Evolutionary conservation across 1,284 basidiomycete genomes (phyloP), one percentile per base, ranked within the genome.

Genomic region (Heterobasidion occidentale): DNA sequence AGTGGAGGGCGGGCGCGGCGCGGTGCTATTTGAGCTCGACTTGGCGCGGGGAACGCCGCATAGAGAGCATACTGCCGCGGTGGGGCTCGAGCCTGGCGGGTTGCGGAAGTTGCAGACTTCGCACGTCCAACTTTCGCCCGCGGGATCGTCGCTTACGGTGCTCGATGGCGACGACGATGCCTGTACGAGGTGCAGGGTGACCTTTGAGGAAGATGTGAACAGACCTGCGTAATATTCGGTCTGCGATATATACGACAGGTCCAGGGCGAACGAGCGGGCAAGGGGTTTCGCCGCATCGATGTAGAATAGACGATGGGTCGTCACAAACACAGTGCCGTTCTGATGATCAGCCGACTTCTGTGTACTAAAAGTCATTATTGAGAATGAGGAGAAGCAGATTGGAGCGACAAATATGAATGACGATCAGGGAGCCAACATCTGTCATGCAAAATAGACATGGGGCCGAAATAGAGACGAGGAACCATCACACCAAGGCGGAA

Each of bases 151-250:
- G 49, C 59, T 56, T 49, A 58, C 58, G 45, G 54, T 48, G 34
- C 19, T 27, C 38, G 36, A 35, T 51, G 58, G 50, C 42, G 34
- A 56, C 36, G 68, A 61, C 27, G 67, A 56, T 56, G 59, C 61
- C 52, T 60, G 71, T 65, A 70, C 65, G 35, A 95, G 76, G 60
- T 86, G 77, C 2, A 98, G 73, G 0, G 94, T 95, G 59, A 97
- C 80, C 72, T 99, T 99, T 4, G 96, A 67, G 0, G 89, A 93
- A 20, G 91, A 94, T 56, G 84, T 90, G 75, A 98, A 89, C 59
- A 99, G 86, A 3, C 96, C 95, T 2, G 88, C 86, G 68, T 97
- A 98, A 71, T 91, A 83, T 63, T 98, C 93, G 3, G 93, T 96
- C 64, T 89, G 87, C 1, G 75, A 74, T 54, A 98, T 77, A 58